phyloP scores from a whole-genome alignment of 257 asterid genomes.

The Salvia splendens region DNA sequence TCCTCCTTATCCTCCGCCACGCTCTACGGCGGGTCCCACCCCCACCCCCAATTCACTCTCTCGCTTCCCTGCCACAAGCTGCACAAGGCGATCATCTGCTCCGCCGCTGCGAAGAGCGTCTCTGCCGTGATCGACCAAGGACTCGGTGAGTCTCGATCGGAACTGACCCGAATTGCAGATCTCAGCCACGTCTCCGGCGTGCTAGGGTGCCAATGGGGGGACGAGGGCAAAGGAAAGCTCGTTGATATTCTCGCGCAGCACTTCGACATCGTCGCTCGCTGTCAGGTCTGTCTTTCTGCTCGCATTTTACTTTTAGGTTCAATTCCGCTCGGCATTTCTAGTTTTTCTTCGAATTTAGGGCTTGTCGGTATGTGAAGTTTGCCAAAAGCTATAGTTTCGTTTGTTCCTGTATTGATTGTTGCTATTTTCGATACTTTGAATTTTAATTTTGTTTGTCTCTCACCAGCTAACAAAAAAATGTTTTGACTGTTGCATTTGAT shows the following conservation, averaged over 20 bases:
- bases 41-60: slow-evolving; percentile 33
- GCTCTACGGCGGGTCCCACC: slow-evolving; percentile 13
- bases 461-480: too few relatives aligned
- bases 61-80: slow-evolving; percentile 30
- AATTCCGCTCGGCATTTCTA: neutral
- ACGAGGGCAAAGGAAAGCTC: slow-evolving; percentile 97
- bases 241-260: slow-evolving; percentile 87
- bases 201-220: slow-evolving; percentile 97
- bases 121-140: slow-evolving; percentile 41
- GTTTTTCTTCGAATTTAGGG: slow-evolving; percentile 3
- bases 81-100: slow-evolving; percentile 29
- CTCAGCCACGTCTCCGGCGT: slow-evolving; percentile 95
- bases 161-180: slow-evolving; percentile 58
- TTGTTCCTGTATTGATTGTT: neutral
- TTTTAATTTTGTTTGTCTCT: too few relatives aligned
- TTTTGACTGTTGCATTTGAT: too few relatives aligned
- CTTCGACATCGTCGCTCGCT: slow-evolving; percentile 93
- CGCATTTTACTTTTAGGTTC: too few relatives aligned
- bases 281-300: slow-evolving; percentile 57
- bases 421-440: too few relatives aligned
- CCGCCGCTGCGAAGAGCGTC: slow-evolving; percentile 41
- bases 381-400: slow-evolving; percentile 1
- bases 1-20: slow-evolving; percentile 40
- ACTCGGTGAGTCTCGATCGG: slow-evolving; percentile 34
- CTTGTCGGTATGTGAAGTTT: neutral